Percentiles rank a stretch among this genome's conserved stretches.
phyloP scores from a whole-genome alignment of 2,329 filamentous ascomycete species.

The Clarireedia homoeocarpa region DNA sequence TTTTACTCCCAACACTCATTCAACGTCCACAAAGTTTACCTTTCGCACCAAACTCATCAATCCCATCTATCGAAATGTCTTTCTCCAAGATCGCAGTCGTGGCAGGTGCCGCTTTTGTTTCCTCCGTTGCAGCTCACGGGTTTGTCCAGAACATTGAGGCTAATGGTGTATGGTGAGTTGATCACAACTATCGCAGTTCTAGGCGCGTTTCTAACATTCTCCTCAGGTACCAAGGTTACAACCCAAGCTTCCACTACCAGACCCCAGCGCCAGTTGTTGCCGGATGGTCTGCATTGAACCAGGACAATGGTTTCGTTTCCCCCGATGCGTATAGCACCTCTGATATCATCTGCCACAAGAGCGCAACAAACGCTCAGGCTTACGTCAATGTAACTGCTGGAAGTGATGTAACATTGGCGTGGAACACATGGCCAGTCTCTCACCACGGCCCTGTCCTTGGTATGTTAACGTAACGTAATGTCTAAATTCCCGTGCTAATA shows the following conservation, averaged over 20 bases:
- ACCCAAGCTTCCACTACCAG: conserved; percentile 2
- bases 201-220: no score
- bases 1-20: background rate
- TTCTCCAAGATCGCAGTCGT: conserved; percentile 6
- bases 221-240: conserved; percentile 3
- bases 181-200: no score
- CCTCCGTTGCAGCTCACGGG: conserved; percentile 4
- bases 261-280: conserved; percentile 34
- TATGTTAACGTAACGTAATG: background rate
- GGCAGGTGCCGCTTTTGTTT: conserved; percentile 5
- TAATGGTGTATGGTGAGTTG: conserved; percentile 4
- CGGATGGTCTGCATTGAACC: conserved; percentile 44
- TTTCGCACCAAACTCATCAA: background rate
- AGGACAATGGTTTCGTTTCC: conserved; percentile 43
- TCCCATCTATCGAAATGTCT: conserved; percentile 4
- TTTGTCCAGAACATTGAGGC: background rate
- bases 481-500: background rate
- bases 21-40: background rate
- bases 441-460: conserved; percentile 33
- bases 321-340: conserved; percentile 35
- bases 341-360: conserved; percentile 44
- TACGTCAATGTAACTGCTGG: conserved; percentile 39
- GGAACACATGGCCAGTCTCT: conserved; percentile 42
- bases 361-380: conserved; percentile 34
- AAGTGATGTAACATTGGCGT: conserved; percentile 38